These are phyloP conservation scores for Schwanniomyces occidentalis DNA, from an alignment of 805 yeast species.

Conservation along the genomic window DNA sequence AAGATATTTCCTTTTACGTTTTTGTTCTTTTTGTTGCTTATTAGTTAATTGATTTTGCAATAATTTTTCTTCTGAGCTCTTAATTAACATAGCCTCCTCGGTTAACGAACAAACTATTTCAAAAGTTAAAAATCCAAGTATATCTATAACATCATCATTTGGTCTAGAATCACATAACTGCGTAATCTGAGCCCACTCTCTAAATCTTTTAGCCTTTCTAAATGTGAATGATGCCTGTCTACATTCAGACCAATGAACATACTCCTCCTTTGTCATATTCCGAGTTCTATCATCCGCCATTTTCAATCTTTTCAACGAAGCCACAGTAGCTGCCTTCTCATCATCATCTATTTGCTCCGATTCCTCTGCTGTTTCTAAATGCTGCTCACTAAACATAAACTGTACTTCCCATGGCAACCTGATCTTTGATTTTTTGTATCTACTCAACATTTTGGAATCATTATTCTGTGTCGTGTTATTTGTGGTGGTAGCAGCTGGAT, in stretches of 20 bases:
- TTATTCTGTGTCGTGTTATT: conserved; percentile 29
- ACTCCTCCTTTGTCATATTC: conserved; percentile 94
- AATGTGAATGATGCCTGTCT: conserved; percentile 96
- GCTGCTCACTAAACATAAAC: conserved; percentile 91
- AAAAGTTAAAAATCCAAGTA: conserved; percentile 90
- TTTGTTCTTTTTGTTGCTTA: conserved; percentile 27
- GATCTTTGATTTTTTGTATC: conserved; percentile 72
- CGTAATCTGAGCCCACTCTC: conserved; percentile 93
- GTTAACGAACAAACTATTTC: conserved; percentile 95
- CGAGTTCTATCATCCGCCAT: conserved; percentile 92
- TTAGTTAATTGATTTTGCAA: conserved; percentile 33
- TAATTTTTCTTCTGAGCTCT: conserved; percentile 61
- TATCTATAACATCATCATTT: conserved; percentile 94
- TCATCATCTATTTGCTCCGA: conserved; percentile 73
- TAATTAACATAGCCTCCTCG: conserved; percentile 84
- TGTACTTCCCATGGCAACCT: conserved; percentile 94
- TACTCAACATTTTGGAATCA: conserved; percentile 43
- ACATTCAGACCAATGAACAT: conserved; percentile 98
- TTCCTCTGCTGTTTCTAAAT: conserved; percentile 67
- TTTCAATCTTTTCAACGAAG: conserved; percentile 84
- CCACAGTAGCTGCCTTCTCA: conserved; percentile 84
- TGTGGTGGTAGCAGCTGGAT: conserved; percentile 42
- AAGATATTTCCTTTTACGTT: conserved; percentile 50
- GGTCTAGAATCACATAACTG: conserved; percentile 87
- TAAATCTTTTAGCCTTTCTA: conserved; percentile 87